Conservation (phyloP, 495 filamentous ascomycete genomes). For the Penicillium canescens region DNA sequence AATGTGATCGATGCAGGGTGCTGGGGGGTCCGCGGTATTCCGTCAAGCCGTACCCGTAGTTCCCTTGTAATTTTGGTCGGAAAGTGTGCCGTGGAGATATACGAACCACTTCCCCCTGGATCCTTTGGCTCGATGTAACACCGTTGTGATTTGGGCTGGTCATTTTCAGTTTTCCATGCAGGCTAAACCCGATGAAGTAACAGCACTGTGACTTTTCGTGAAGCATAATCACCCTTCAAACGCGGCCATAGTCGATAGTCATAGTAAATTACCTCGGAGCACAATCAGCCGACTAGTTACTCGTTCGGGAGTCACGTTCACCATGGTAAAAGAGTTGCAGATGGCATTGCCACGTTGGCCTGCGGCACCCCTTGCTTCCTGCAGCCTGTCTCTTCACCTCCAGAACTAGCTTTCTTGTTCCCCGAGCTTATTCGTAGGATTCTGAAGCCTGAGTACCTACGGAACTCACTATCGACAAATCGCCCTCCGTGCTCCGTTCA, state of each 20-base stretch:
- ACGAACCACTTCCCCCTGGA: neutral
- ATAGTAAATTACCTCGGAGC: too few species aligned
- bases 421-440: neutral
- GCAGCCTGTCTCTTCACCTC: slow-evolving; percentile 10
- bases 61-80: slow-evolving; percentile 2
- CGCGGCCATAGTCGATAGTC: too few species aligned
- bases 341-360: slow-evolving; percentile 5
- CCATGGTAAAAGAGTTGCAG: neutral
- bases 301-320: too few species aligned
- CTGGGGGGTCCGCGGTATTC: slow-evolving; percentile 20
- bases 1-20: slow-evolving; percentile 44
- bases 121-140: neutral
- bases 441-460: neutral
- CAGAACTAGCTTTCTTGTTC: neutral
- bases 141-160: slow-evolving; percentile 2
- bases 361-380: slow-evolving; percentile 9
- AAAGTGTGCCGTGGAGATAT: neutral
- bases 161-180: neutral
- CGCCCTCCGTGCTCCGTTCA: neutral
- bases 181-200: slow-evolving; percentile 5
- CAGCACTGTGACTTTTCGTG: neutral
- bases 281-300: too few species aligned
- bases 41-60: slow-evolving; percentile 26
- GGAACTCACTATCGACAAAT: neutral
- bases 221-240: too few species aligned